Evolutionary conservation across 2,329 filamentous ascomycete genomes (phyloP), one percentile per base, ranked within the genome.

Genomic region (Pseudopyrenochaeta lycopersici): DNA sequence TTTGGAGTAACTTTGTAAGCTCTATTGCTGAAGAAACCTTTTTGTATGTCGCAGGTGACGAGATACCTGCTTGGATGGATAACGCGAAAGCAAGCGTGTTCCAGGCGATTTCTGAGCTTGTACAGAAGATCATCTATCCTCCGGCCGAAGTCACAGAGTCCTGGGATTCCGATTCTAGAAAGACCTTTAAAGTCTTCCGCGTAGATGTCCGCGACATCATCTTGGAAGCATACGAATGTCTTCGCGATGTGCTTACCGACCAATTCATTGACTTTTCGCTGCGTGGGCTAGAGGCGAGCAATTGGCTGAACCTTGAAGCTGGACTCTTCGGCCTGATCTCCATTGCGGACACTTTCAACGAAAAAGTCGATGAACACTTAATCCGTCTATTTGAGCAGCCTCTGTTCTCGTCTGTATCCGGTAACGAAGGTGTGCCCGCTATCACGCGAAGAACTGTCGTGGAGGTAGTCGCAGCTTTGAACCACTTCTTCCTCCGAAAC

Each of bases 141-240:
- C 78, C 85, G 0, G 64, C 78, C 1, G 79, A 84, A 9, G 78
- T 82, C 7, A 85, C 88, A 41, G 79, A 81, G 27, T 78, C 81
- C 0, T 94, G 91, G 91, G 89, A 90, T 57, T 86, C 86, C 4
- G 84, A 85, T 20, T 87, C 90, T 30, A 85, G 85, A 33, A 82
- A 84, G 45, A 86, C 83, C 0, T 93, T 93, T 73, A 81, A 83
- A 46, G 87, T 90, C 52, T 91, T 91, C 42, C 84, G 91, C 27
- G 88, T 90, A 62, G 91, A 96, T 66, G 87, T 93, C n/a, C 83
- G 85, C 45, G 91, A 96, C 70, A 82, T 95, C 45, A 80, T 95
- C 23, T 86, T 92, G 62, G 87, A 89, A 2, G 84, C 88, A 2
- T 93, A 88, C 63, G 81, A 87, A 2, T 69, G 80, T n/a, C 68